phyloP scores from a whole-genome alignment of 352 stramenopile genomes.

The Pythium dissimile region DNA sequence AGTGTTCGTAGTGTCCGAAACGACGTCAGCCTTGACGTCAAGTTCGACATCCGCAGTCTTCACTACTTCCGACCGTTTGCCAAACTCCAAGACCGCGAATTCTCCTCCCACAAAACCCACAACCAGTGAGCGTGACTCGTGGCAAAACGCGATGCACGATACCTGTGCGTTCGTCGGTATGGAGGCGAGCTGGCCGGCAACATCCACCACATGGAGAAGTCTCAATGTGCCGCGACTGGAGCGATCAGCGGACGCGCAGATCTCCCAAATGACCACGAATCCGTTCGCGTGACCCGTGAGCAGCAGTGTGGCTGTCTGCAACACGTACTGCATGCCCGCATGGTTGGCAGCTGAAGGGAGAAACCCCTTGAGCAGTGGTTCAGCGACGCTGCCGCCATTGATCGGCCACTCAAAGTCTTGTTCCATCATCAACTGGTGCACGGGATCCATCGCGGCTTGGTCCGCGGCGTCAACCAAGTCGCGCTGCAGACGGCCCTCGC shows the following conservation, averaged over 20 bases:
- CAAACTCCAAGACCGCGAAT: slow-evolving; percentile 47
- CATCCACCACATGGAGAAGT: slow-evolving; percentile 53
- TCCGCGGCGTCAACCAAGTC: slow-evolving; percentile 43
- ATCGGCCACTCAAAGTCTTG: slow-evolving; percentile 74
- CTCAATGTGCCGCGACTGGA: slow-evolving; percentile 50
- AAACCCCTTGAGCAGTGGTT: slow-evolving; percentile 55
- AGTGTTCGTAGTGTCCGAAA: not conserved
- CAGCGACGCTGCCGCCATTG: slow-evolving; percentile 52
- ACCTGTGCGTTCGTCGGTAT: slow-evolving; percentile 34
- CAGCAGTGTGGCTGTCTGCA: slow-evolving; percentile 44
- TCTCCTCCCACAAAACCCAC: slow-evolving; percentile 56
- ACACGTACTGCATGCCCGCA: slow-evolving; percentile 21
- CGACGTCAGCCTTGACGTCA: not conserved
- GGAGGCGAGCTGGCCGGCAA: slow-evolving; percentile 31
- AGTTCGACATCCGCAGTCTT: not conserved
- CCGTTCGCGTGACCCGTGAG: slow-evolving; percentile 59
- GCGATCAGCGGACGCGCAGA: slow-evolving; percentile 38
- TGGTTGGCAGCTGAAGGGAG: slow-evolving; percentile 22
- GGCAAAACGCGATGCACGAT: slow-evolving; percentile 47
- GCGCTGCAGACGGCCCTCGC: slow-evolving; percentile 40
- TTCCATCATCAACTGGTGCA: slow-evolving; percentile 27
- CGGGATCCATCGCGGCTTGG: slow-evolving; percentile 25
- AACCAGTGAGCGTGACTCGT: slow-evolving; percentile 37
- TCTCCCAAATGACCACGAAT: slow-evolving; percentile 60
- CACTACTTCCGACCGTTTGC: not conserved